phyloP scores from a whole-genome alignment of 108 stramenopile species.

The Pseudonitzschia pungens region DNA sequence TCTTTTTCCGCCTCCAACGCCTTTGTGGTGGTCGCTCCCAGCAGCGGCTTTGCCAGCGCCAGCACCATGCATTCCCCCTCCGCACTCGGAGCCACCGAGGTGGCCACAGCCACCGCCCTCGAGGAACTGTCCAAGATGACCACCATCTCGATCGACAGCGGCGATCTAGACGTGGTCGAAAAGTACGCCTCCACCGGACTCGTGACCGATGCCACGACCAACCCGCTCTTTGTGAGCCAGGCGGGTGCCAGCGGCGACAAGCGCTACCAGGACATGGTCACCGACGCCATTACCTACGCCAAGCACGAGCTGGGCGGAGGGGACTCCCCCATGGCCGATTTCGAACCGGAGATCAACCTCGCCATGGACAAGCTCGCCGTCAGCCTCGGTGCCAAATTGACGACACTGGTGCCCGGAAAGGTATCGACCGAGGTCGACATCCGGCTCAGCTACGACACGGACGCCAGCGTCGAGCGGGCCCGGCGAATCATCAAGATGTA shows the following conservation, averaged over 20 bases:
- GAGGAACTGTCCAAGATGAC: conserved; percentile 78
- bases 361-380: conserved; percentile 95
- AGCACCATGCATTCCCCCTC: background rate
- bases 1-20: background rate
- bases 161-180: conserved; percentile 75
- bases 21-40: background rate
- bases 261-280: conserved; percentile 72
- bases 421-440: conserved; percentile 98
- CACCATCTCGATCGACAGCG: conserved; percentile 84
- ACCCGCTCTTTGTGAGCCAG: conserved; percentile 89
- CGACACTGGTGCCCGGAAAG: conserved; percentile 84
- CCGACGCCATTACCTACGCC: conserved; percentile 79
- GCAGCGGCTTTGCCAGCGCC: no score
- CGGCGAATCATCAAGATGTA: conserved; percentile 91
- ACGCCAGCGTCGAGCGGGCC: conserved; percentile 81
- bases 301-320: conserved; percentile 53
- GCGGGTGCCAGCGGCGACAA: conserved; percentile 78
- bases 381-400: conserved; percentile 89
- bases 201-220: conserved; percentile 91
- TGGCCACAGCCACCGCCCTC: conserved; percentile 38
- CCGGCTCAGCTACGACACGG: conserved; percentile 91
- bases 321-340: conserved; percentile 50
- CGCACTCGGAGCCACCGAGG: background rate
- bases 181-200: conserved; percentile 68
- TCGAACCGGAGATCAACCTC: conserved; percentile 50